Evolutionary conservation across 306 rosid genomes (phyloP), one percentile per base, ranked within the genome.

Genomic region (Fragaria ananassa): DNA sequence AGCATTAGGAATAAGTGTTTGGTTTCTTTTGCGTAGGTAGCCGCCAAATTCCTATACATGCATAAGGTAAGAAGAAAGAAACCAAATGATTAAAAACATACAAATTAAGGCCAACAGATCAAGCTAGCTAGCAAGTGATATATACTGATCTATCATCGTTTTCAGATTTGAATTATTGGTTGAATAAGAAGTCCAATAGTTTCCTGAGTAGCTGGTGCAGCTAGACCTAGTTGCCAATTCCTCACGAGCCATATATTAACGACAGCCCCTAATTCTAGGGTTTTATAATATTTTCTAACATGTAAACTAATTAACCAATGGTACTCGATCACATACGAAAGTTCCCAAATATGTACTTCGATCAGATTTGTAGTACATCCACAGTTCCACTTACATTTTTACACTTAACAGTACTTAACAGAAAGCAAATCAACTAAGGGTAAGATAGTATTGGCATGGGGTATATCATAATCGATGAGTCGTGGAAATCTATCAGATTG

Each of bases 11-110:
- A 94, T 69, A 91, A 80, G 78, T 51, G 0, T 35, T 82, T 84
- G 71, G 89, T 90, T 80, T 87, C 86, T 83, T 87, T 79, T 19
- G 94, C 87, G 80, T 94, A 91, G 75, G 88, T 86, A 80, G 82
- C 87, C 68, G 81, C 89, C 81, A 76, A 83, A 80, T 80, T 65
- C 84, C 97, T 87, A 74, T 1, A 39, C 42, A 72, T 3, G 7
- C 42, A 63, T 76, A 77, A 4, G 17, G 34, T 29, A 31, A 31
- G 10, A 29, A 62, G 41, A 31, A 31, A 62, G 67, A 6, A 62
- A 11, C 8, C 4, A n/a, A 71, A 49, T 37, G 18, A 25, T 29
- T 51, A 51, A 66, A 17, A 10, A 67, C 56, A 54, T 3, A 44
- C 29, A 46, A 18, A 39, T 7, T 31, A 31, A 31, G 15, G 44